Evolutionary conservation across 1,284 basidiomycete species (phyloP).

Genomic region (Sanghuangporus sanghuang): DNA sequence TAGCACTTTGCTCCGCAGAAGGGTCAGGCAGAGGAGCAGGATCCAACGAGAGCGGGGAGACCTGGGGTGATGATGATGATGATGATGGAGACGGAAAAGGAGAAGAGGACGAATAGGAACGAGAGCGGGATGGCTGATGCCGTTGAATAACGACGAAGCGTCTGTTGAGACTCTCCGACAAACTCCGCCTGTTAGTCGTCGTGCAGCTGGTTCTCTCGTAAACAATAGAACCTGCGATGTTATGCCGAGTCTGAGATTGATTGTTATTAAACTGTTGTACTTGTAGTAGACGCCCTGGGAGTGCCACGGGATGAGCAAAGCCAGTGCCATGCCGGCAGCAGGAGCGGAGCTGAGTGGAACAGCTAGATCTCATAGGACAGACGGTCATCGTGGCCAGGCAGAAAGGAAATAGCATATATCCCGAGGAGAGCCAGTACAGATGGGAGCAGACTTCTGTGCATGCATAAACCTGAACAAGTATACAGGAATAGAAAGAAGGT

Average conservation of each 20-base stretch:
- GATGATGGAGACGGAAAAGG: background rate
- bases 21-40: background rate
- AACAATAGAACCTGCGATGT: background rate
- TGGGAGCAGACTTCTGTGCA: background rate
- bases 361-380: background rate
- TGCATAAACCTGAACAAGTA: background rate
- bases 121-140: background rate
- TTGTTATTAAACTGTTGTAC: background rate
- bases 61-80: background rate
- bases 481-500: background rate
- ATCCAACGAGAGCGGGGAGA: background rate
- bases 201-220: background rate
- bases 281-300: too few relatives aligned
- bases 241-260: background rate
- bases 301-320: background rate
- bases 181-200: conserved; percentile 8
- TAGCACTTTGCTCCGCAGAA: background rate
- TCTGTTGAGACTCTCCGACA: conserved; percentile 10
- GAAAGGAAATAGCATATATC: background rate
- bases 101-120: background rate
- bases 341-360: background rate
- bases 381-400: background rate
- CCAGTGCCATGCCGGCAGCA: background rate
- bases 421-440: background rate
- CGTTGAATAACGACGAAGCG: conserved; percentile 1